These are phyloP conservation scores for Diophrys appendiculata DNA, from an alignment of 73 alveolate species.

Conservation along the genomic window DNA sequence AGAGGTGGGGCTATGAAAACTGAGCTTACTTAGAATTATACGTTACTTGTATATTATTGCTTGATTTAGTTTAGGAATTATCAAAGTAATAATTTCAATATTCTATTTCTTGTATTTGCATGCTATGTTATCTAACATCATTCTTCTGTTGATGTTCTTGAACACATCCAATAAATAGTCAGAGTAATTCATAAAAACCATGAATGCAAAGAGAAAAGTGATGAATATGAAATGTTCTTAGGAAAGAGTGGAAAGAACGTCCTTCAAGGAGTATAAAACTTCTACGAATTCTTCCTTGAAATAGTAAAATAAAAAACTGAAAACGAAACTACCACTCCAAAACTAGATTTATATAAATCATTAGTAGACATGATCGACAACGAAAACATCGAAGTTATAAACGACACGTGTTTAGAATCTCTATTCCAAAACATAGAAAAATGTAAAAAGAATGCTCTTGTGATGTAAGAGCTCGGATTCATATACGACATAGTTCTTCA, in stretches of 20 bases:
- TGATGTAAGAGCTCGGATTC: not conserved
- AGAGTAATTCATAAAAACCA: constrained; percentile 47
- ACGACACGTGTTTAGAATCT: not conserved
- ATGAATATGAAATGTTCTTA: constrained; percentile 61
- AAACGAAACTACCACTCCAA: not conserved
- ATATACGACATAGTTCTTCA: not conserved
- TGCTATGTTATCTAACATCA: constrained; percentile 48
- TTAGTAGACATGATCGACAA: not conserved
- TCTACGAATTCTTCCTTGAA: constrained; percentile 9
- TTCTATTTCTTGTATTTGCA: constrained; percentile 57
- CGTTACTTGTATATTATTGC: constrained; percentile 57
- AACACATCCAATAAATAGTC: constrained; percentile 44
- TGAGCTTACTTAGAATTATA: constrained; percentile 25
- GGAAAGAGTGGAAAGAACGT: constrained; percentile 63
- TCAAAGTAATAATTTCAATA: constrained; percentile 59
- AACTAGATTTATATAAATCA: too few relatives aligned
- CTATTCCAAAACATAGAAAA: not conserved
- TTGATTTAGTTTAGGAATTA: constrained; percentile 59
- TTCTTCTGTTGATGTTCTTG: constrained; percentile 14
- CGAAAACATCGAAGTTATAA: not conserved
- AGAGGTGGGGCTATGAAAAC: not conserved
- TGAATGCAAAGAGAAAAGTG: constrained; percentile 43
- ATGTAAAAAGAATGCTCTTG: not conserved
- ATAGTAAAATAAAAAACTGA: not conserved
- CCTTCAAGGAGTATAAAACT: constrained; percentile 31